Evolutionary conservation across 2,329 filamentous ascomycete species (phyloP), one percentile per base, ranked within the genome.

Genomic region (Nemania serpens): DNA sequence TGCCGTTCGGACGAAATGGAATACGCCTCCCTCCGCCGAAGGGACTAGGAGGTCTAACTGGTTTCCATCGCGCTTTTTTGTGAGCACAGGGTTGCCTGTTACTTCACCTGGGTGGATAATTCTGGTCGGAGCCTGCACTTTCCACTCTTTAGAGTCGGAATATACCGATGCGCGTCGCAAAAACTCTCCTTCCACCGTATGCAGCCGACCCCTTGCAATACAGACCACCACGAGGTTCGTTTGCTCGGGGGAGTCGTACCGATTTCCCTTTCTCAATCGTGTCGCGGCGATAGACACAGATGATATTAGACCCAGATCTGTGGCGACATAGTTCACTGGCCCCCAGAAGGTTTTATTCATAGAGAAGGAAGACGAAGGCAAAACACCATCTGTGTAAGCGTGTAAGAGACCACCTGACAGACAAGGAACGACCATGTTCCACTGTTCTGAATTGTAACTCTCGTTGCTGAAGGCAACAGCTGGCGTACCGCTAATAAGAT

Each of bases 41-140:
- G 66, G 64, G 13, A 65, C 67, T 33, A 69, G 52, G 18, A 69
- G 50, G 37, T 69, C 66, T 37, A 69, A 37, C 50, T 63, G 62
- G 17, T 50, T 42, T 17, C 0, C 7, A 1, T 1, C 1, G 29
- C 2, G 2, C 2, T 48, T 22, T 4, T 18, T 18, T 18, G 62
- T 37, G 54, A 69, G 64, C 29, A 42, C 39, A 42, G 64, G 67
- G 53, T 66, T 69, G 48, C 67, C 66, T 20, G 59, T 66, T 41
- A 68, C 66, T 39, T 64, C 55, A 17, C 65, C 61, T n/a, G 65
- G 65, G 47, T 66, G 63, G 45, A 45, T 17, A 17, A 68, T 66
- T 43, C 55, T 63, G 17, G 57, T 61, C 54, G 62, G 42, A 55
- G 59, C 43, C 55, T 61, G 51, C 49, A 43, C 59, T 13, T 49